Conservation (phyloP, 257 asterid species). For the Verbascum thapsus region DNA sequence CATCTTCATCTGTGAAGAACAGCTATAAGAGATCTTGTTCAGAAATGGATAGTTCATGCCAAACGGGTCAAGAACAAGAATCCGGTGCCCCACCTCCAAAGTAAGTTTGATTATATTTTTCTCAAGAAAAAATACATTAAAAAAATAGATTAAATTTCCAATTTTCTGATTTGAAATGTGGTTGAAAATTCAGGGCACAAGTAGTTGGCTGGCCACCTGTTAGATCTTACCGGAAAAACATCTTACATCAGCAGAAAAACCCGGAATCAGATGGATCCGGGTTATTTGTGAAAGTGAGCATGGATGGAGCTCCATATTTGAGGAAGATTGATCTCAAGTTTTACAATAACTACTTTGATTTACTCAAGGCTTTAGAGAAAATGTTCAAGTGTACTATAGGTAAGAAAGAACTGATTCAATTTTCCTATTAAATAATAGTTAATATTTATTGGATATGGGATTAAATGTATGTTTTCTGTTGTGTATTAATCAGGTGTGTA, state of each 20-base stretch:
- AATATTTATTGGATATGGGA: background rate
- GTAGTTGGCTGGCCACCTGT: slow-evolving; percentile 99
- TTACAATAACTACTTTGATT: slow-evolving; percentile 63
- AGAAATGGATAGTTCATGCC: slow-evolving; percentile 42
- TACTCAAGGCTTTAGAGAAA: slow-evolving; percentile 62
- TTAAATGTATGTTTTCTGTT: background rate
- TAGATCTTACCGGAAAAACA: slow-evolving; percentile 69
- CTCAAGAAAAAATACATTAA: too few species aligned
- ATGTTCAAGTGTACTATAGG: slow-evolving; percentile 91
- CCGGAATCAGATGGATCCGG: slow-evolving; percentile 57
- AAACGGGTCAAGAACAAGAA: slow-evolving; percentile 21
- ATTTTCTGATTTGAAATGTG: background rate
- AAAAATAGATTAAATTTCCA: too few species aligned
- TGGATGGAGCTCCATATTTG: slow-evolving; percentile 95
- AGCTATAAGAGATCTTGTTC: slow-evolving; percentile 66
- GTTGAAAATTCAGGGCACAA: slow-evolving; percentile 44
- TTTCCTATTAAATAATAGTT: too few species aligned
- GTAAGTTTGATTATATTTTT: slow-evolving; percentile 41
- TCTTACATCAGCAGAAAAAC: slow-evolving; percentile 45
- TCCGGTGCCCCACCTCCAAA: slow-evolving; percentile 53
- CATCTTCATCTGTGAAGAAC: slow-evolving; percentile 17
- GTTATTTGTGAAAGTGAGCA: slow-evolving; percentile 85
- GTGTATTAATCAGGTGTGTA: slow-evolving; percentile 44
- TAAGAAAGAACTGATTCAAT: too few species aligned
- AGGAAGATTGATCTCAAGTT: slow-evolving; percentile 80